phyloP scores from a whole-genome alignment of 306 rosid genomes.

The Cicer pinnatifidum region DNA sequence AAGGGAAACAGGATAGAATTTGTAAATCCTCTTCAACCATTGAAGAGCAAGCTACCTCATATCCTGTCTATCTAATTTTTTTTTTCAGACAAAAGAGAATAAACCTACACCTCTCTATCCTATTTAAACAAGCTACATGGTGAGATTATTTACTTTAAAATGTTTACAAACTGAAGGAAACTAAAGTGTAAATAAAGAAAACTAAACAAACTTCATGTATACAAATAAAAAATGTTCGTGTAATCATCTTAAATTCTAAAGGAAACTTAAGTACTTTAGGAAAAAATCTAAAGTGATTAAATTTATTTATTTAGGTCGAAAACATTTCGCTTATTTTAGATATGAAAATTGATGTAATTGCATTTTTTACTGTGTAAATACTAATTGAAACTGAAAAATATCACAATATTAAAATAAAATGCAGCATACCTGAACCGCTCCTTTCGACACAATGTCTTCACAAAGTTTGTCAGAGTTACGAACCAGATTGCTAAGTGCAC shows the following conservation, averaged over 20 bases:
- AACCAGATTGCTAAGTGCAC: slow-evolving; percentile 94
- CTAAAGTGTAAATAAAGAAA: too few species aligned
- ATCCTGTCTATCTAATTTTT: not conserved
- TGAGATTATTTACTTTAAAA: too few species aligned
- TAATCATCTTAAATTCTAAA: slow-evolving; percentile 24
- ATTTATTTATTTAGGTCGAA: not conserved
- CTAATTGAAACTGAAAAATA: not conserved
- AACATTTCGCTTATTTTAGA: not conserved
- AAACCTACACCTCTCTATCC: not conserved
- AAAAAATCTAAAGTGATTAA: not conserved
- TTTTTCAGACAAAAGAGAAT: not conserved
- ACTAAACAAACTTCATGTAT: too few species aligned
- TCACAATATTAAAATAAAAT: slow-evolving; percentile 9
- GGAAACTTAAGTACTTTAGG: not conserved
- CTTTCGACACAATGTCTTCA: slow-evolving; percentile 81
- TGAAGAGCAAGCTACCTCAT: too few species aligned
- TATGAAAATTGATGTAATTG: not conserved
- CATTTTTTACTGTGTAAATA: slow-evolving; percentile 10
- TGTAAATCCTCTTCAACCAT: not conserved
- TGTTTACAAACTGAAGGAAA: too few species aligned
- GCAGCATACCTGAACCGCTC: slow-evolving; percentile 82
- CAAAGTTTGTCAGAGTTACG: slow-evolving; percentile 89
- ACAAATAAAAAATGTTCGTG: not conserved
- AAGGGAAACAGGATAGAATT: not conserved
- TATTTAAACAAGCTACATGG: not conserved